phyloP scores from a whole-genome alignment of 352 stramenopile genomes.

The Thraustotheca clavata region DNA sequence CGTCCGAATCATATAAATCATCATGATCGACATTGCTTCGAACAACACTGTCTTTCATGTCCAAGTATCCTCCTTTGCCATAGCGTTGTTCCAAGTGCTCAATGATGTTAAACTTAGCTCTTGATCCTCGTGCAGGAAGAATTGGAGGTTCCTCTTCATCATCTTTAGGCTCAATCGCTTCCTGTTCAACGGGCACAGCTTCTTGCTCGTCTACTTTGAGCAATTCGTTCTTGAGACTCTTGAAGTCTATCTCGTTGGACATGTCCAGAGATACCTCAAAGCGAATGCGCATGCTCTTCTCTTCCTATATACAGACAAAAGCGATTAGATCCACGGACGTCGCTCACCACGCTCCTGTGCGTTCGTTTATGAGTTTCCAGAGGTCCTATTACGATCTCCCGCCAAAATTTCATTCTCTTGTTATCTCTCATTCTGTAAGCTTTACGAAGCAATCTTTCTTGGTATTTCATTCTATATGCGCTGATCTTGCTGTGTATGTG shows the following conservation, averaged over 20 bases:
- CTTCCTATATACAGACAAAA: not conserved
- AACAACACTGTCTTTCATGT: conserved; percentile 25
- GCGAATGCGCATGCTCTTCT: conserved; percentile 7
- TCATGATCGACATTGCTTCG: conserved; percentile 55
- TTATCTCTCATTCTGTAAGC: no score
- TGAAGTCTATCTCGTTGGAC: conserved; percentile 59
- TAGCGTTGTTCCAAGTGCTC: conserved; percentile 81
- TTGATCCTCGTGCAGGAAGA: conserved; percentile 18
- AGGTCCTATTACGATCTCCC: no score
- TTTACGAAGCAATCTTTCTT: no score
- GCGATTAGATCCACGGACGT: no score
- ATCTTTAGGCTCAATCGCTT: not conserved
- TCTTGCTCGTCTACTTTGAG: not conserved
- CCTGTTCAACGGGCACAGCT: not conserved
- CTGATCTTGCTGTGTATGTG: no score
- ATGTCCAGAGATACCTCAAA: conserved; percentile 19
- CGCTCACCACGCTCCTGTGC: no score
- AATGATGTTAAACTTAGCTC: conserved; percentile 65
- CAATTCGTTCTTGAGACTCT: conserved; percentile 31
- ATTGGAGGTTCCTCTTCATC: conserved; percentile 28
- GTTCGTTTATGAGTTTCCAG: no score
- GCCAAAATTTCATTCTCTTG: no score
- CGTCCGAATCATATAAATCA: conserved; percentile 82
- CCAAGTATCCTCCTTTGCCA: conserved; percentile 51
- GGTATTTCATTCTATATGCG: no score